Evolutionary conservation across 805 yeast species (phyloP), one percentile per base, ranked within the genome.

Genomic region (Candida andamanensis): DNA sequence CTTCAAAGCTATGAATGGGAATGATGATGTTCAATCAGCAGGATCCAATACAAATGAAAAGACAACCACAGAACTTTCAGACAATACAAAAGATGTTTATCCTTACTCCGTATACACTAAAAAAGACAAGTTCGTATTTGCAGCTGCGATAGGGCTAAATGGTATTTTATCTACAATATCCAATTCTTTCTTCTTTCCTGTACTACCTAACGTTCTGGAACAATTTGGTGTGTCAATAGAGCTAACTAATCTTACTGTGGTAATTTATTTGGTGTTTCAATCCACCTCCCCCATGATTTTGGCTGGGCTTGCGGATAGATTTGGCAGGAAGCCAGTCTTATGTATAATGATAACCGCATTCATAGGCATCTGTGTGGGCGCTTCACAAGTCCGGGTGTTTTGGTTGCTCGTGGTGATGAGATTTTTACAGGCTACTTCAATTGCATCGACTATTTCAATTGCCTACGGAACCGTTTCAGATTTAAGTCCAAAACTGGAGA

Each of bases 381-480:
- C 11, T 8, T 19, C 22, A 8, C 22, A 67, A 14, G 57, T 74
- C 4, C 53, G 72, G 12, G 60, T 58, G 2, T 83, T 76, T 49
- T 69, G 79, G 52, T 63, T 73, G 15, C 55, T 85, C 6, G 52
- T 83, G 7, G 69, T 78, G 1, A 54, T 85, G 17, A 54, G 95
- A 37, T 73, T 82, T 49, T 37, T 82, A 4, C 86, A 84, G 45
- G 85, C 92, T 0, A 63, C 75, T 9, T 83, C 83, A 6, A 77
- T 78, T 4, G 76, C 90, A 0, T 83, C 94, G 0, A 68, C 84
- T 1, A 68, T 85, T 14, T 77, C 92, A 1, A 66, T 84, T 3
- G 64, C 68, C 14, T 65, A 77, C 6, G 90, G 90, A 1, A 65
- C 78, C 0, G 72, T 80, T 31, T 85, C 85, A 9, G 95, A 85